Evolutionary conservation across 1,284 basidiomycete genomes (phyloP), one percentile per base, ranked within the genome.

Genomic region (Anthracocystis panici-leucophaei): DNA sequence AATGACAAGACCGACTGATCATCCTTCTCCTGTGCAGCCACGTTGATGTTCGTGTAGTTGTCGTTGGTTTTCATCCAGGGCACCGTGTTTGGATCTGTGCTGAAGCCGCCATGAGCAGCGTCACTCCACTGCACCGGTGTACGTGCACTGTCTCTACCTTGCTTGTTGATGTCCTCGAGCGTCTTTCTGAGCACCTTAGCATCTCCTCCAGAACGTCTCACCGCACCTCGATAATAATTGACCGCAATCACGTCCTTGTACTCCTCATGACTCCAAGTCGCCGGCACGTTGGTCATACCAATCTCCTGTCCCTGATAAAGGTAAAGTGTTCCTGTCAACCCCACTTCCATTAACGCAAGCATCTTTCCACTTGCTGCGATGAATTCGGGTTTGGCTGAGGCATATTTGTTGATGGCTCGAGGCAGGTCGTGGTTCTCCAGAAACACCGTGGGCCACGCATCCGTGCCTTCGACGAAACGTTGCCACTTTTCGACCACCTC

Each of bases 1-100:
- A 92, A 92, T 0, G 86, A 75, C 35, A 87, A 87, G 3, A 91
- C 89, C 68, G 89, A 91, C 12, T 86, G 65, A 0, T 85, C 68
- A 58, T 91, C 88, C 1, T 82, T 72, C 14, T 87, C 58, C 82
- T 91, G 89, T 6, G 82, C 85, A 2, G 84, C 87, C 5, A 88
- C 91, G 77, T 92, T 92, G 88, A 90, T 91, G 7, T 85, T 79
- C 16, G 66, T 68, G 78, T 90, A 91, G 77, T 92, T 91, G 44
- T 91, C 90, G 76, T 91, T 90, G 3, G 91, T 89, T 20, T 90
- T 87, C 91, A 93, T 92, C 92, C 91, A 93, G 0, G 91, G 90
- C 10, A 84, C 87, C 1, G 60, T 74, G 25, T 57, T 75, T 12
- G 59, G 45, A 25, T 88, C 89, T 0, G 88, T 87, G 4, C 89